Evolutionary conservation across 2,329 filamentous ascomycete species (phyloP), one percentile per base, ranked within the genome.

Genomic region (Colletotrichum somersetense): DNA sequence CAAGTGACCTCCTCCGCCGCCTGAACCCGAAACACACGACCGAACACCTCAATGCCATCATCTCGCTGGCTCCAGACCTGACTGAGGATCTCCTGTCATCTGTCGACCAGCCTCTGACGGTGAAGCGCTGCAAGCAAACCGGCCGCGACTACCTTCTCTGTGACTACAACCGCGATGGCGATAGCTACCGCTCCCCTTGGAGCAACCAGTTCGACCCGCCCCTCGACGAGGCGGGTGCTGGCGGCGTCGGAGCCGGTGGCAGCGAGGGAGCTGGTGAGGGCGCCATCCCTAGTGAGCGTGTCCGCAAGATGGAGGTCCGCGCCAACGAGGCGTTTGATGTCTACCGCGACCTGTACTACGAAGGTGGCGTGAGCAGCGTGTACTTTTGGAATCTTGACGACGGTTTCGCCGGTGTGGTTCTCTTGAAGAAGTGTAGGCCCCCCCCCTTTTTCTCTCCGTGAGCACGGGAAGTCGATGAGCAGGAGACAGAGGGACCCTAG

Each of bases 331-430:
- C 95, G 7, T 97, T 99, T 84, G 96, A 99, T 83, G 91, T 98
- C 66, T 99, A 99, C 84, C 87, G 96, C 74, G 96, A 98, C 82
- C 85, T 99, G 83, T 99, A 97, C 85, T 97, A 97, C 80, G 96
- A 98, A 85, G 96, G 96, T 5, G 96, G 96, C 38, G 94, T 97
- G 73, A 96, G 94, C 77, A 97, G 93, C 79, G 96, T 98, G 50
- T 99, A 99, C 83, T 93, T 99, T 74, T 99, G 96, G 96, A 96
- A 98, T 80, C 85, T 98, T 81, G 96, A 99, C 78, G 96, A 99
- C 82, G 96, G 96, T 11, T 99, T 99, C 80, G 96, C 96, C 0
- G 96, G 96, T 0, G 96, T 98, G 2, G 95, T 99, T 67, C 83
- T 99, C 77, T 84, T 99, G 79, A 99, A 99, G 88, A 99, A 99